Evolutionary conservation across 257 asterid species (phyloP).

Genomic region (Ballota nigra): DNA sequence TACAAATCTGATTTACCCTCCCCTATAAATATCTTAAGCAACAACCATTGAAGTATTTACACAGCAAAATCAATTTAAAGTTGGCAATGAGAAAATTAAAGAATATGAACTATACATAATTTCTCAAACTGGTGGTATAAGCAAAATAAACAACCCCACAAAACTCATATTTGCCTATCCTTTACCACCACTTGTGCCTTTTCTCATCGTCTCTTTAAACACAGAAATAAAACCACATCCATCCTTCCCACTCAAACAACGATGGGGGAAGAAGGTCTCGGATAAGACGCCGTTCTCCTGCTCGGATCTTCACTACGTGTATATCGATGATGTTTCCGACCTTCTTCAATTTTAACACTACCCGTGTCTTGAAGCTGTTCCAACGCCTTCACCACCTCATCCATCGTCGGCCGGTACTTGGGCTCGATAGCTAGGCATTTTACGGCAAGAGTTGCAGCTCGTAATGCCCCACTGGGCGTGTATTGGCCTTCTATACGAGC

Average conservation of each 20-base stretch:
- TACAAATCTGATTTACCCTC: not conserved
- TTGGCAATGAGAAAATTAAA: conserved; percentile 4
- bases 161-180: not conserved
- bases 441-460: conserved; percentile 53
- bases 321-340: conserved; percentile 30
- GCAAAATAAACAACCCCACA: conserved; percentile 17
- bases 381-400: conserved; percentile 52
- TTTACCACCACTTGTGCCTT: not conserved
- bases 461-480: conserved; percentile 37
- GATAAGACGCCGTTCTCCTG: conserved; percentile 42
- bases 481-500: conserved; percentile 63
- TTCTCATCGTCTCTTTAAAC: conserved; percentile 17
- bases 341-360: conserved; percentile 37
- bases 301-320: conserved; percentile 24
- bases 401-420: conserved; percentile 50
- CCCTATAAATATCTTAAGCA: not conserved
- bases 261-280: conserved; percentile 46
- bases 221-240: conserved; percentile 9
- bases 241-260: conserved; percentile 25
- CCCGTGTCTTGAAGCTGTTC: conserved; percentile 57
- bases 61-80: not conserved
- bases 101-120: conserved; percentile 21
- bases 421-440: conserved; percentile 55
- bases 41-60: not conserved
- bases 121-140: conserved; percentile 15